Conservation (phyloP, 352 stramenopile species). For the Bremia lactucae region DNA sequence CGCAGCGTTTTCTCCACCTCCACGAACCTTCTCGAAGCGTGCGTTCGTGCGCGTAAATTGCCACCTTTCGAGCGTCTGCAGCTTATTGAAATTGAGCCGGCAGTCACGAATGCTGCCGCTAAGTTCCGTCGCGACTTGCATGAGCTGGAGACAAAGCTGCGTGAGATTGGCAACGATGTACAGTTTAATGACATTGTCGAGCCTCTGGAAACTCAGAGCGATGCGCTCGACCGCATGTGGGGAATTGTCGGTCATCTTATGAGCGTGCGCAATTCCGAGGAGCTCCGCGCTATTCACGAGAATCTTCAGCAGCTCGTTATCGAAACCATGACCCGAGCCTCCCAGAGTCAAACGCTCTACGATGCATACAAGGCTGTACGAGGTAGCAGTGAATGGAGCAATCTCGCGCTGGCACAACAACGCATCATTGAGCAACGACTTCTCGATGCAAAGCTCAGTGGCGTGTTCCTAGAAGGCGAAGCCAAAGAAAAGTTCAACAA, state of each 20-base stretch:
- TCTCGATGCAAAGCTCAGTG: conserved; percentile 83
- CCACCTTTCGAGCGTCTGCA: conserved; percentile 60
- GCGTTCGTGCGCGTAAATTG: conserved; percentile 45
- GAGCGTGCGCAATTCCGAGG: conserved; percentile 93
- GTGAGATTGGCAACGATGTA: conserved; percentile 13
- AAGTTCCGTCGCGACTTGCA: conserved; percentile 42
- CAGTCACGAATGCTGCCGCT: conserved; percentile 38
- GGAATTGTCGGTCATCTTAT: conserved; percentile 94
- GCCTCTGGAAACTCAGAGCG: conserved; percentile 86
- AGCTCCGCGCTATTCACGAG: conserved; percentile 90
- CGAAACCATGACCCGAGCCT: conserved; percentile 84
- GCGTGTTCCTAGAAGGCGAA: conserved; percentile 88
- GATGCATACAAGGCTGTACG: conserved; percentile 81
- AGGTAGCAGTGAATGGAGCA: conserved; percentile 42
- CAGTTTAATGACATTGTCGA: conserved; percentile 87
- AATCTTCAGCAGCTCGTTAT: conserved; percentile 90
- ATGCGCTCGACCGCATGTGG: conserved; percentile 89
- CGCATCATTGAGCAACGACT: conserved; percentile 88
- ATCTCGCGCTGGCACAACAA: conserved; percentile 49
- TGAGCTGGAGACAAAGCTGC: conserved; percentile 32
- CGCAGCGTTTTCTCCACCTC: conserved; percentile 9
- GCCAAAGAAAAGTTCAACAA: conserved; percentile 92
- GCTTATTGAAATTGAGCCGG: conserved; percentile 49
- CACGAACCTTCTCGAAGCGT: conserved; percentile 43
- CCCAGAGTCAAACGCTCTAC: conserved; percentile 89